Evolutionary conservation across 495 filamentous ascomycete genomes (phyloP).

Genomic region (Talaromyces ruber): DNA sequence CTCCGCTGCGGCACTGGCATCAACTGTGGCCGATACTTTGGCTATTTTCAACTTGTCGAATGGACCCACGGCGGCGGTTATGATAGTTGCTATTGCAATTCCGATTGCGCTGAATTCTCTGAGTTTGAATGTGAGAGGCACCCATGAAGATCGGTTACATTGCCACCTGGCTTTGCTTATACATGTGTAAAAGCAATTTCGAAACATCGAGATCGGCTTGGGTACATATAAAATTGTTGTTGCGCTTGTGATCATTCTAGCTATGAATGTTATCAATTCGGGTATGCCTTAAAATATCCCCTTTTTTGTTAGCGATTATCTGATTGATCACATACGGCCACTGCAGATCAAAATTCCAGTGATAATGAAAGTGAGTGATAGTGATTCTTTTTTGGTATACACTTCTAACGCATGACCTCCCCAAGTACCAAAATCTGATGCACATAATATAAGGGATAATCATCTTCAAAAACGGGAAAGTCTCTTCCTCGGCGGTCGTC

Average conservation of each 20-base stretch:
- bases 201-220: neutral
- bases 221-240: neutral
- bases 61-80: neutral
- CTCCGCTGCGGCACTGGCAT: neutral
- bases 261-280: neutral
- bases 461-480: neutral
- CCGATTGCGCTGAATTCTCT: neutral
- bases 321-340: neutral
- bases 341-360: neutral
- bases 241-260: neutral
- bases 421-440: too few species aligned
- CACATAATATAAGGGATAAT: too few species aligned
- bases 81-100: neutral
- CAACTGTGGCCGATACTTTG: neutral
- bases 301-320: neutral
- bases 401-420: neutral
- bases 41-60: neutral
- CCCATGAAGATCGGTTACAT: neutral
- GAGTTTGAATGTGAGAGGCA: neutral
- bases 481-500: neutral
- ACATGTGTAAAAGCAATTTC: neutral
- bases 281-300: neutral
- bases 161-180: neutral
- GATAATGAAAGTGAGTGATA: neutral
- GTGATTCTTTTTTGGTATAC: neutral